Base-by-base conservation (phyloP, 108 stramenopile species). In the Mediolabrus comicus region DNA sequence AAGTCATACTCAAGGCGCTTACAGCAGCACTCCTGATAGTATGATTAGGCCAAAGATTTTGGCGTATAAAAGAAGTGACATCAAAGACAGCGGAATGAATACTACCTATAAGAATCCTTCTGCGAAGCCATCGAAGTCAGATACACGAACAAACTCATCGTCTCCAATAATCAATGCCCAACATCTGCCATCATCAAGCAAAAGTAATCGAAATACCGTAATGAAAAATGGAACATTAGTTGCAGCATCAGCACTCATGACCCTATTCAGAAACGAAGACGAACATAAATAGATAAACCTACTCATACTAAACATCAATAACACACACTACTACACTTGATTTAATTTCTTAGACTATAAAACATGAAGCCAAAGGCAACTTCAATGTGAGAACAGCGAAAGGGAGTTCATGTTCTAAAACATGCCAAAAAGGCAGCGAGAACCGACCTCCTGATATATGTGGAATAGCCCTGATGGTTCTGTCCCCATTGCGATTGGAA, bases 11-110 rank as follows among this genome's bases (percentile, higher is more conserved):
- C 49, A 67, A 53, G 77, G 69, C 1, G 49, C 35, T 13, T 59
- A 66, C 0, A 53, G 53, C 30, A 60, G 29, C 16, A 62, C 77
- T 13, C 77, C 77, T 3, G 77, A 79, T 34, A 79, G 77, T 62
- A 65, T 67, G 14, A 79, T 79, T 7, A 56, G 62, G 38, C 77
- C 77, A 0, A 79, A 56, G 49, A 38, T 67, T 9, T 56, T 79
- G 26, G 46, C 56, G 11, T 77, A 69, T 46, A 36, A 51, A 25
- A 38, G 59, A 3, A 29, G 39, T 12, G 63, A 27, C 5, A 22
- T 24, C 14, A 22, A 24, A 8, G 19, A 49, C 6, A n/a, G n/a
- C n/a, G n/a, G n/a, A n/a, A n/a, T n/a, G n/a, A 49, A 22, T 49
- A 22, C 46, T 2, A 32, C 52, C n/a, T n/a, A n/a, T n/a, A n/a